phyloP scores from a whole-genome alignment of 345 rosid genomes.

The Brassica rapa region DNA sequence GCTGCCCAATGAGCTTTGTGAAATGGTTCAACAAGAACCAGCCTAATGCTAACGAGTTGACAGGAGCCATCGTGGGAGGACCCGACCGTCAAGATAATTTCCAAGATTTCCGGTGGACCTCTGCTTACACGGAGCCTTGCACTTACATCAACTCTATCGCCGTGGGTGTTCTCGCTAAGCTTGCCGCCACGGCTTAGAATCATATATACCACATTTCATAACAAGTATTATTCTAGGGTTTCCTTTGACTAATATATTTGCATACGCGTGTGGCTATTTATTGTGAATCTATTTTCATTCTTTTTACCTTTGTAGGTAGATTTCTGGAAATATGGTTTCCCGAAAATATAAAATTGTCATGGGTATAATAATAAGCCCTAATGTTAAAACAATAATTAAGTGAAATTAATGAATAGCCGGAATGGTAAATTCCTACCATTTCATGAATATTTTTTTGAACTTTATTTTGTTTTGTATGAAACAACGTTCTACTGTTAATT shows the following conservation, averaged over 20 bases:
- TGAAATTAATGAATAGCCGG: conserved; percentile 16
- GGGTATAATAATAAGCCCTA: conserved; percentile 34
- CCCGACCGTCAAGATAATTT: conserved; percentile 74
- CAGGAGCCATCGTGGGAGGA: conserved; percentile 92
- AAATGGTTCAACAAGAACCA: conserved; percentile 47
- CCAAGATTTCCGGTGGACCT: conserved; percentile 62
- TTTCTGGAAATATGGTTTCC: conserved; percentile 25
- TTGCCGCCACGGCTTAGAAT: conserved; percentile 43
- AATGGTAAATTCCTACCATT: conserved; percentile 15
- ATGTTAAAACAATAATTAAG: conserved; percentile 14
- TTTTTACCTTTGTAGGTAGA: conserved; percentile 29
- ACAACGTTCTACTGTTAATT: not conserved
- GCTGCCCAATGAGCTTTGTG: conserved; percentile 70
- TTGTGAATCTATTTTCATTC: conserved; percentile 17
- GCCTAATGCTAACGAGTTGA: conserved; percentile 77
- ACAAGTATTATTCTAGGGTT: conserved; percentile 22
- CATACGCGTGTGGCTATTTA: conserved; percentile 24
- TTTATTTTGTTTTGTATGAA: conserved; percentile 2
- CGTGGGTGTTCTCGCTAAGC: conserved; percentile 76
- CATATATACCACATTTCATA: conserved; percentile 8
- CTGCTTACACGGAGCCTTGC: conserved; percentile 80
- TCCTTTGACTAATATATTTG: conserved; percentile 10
- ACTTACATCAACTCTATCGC: conserved; percentile 82
- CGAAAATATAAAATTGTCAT: not conserved
- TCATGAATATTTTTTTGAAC: not conserved